phyloP scores from a whole-genome alignment of 1,284 basidiomycete genomes.

The Moesziomyces globuligerus region DNA sequence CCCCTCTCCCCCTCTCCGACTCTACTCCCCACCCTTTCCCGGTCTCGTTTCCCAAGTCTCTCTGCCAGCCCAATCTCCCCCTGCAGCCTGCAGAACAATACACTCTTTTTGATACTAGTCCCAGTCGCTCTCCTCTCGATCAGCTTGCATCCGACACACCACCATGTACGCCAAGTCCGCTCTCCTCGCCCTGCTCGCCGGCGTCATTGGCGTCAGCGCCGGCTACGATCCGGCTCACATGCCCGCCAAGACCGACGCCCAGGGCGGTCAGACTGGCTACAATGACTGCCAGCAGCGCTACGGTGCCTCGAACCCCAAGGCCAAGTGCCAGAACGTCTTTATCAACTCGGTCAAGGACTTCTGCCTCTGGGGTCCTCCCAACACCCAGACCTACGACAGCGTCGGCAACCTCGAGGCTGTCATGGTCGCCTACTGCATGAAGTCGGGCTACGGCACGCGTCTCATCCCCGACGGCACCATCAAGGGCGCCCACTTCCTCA shows the following conservation, averaged over 20 bases:
- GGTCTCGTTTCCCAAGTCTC: conserved; percentile 1
- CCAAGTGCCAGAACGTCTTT: conserved; percentile 65
- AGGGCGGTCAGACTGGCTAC: conserved; percentile 60
- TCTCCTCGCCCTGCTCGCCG: conserved; percentile 45
- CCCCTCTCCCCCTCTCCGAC: conserved; percentile 2
- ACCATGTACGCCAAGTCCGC: conserved; percentile 50
- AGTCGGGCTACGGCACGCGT: conserved; percentile 71
- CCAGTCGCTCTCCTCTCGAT: not conserved
- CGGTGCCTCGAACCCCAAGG: conserved; percentile 51
- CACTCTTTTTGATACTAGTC: conserved; percentile 33
- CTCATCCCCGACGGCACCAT: conserved; percentile 82
- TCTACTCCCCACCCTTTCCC: conserved; percentile 5
- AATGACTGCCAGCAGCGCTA: conserved; percentile 61
- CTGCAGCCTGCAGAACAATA: conserved; percentile 6
- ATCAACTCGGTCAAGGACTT: conserved; percentile 64
- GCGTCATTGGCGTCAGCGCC: conserved; percentile 47
- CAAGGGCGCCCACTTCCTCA: conserved; percentile 76
- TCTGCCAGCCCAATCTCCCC: conserved; percentile 7
- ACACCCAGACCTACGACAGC: conserved; percentile 25
- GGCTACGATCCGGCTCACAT: conserved; percentile 52
- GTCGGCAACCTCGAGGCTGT: conserved; percentile 70
- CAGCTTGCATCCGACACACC: not conserved
- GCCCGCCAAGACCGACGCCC: conserved; percentile 57
- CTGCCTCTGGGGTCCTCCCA: conserved; percentile 62
- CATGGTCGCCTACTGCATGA: conserved; percentile 78